A percentile compares a stretch with the other conserved stretches of the same genome.
Evolutionary conservation across 1,284 basidiomycete species (phyloP).

Genomic region (Prillingera fragicola): DNA sequence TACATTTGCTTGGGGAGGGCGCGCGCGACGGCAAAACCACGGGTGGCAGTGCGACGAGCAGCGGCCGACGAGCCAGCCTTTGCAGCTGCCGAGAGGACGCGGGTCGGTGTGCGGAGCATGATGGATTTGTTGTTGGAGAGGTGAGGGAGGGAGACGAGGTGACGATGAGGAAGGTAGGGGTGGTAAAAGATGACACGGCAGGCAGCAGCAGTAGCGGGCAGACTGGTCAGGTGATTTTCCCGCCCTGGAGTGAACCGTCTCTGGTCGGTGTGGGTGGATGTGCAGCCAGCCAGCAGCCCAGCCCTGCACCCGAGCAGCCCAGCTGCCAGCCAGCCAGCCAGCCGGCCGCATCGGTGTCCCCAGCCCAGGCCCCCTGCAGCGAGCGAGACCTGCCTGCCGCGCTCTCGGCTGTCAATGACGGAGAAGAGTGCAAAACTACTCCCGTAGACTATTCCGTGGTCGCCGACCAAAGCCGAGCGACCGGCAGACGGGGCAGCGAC

Average conservation of each 20-base stretch:
- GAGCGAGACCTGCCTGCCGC: too few species aligned
- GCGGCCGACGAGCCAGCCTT: slow-evolving; percentile 13
- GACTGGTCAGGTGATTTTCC: slow-evolving; percentile 3
- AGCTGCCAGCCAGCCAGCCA: too few species aligned
- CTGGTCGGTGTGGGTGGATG: slow-evolving; percentile 1
- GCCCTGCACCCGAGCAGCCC: slow-evolving; percentile 2
- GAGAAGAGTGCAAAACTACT: too few species aligned
- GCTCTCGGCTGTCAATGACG: too few species aligned
- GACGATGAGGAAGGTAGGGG: slow-evolving; percentile 3
- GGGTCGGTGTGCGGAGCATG: slow-evolving; percentile 35
- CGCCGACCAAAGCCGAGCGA: slow-evolving; percentile 4
- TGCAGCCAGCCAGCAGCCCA: slow-evolving; percentile 1
- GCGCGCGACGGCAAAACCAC: slow-evolving; percentile 7
- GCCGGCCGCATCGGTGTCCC: too few species aligned
- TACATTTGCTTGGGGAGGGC: slow-evolving; percentile 10
- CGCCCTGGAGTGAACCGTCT: too few species aligned
- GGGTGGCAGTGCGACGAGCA: slow-evolving; percentile 13
- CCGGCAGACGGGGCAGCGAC: too few species aligned
- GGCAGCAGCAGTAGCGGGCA: neutral
- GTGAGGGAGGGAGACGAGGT: slow-evolving; percentile 1
- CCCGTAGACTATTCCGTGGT: too few species aligned
- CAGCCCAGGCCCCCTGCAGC: too few species aligned
- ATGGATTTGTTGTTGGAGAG: neutral
- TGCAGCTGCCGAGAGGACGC: slow-evolving; percentile 25
- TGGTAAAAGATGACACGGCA: neutral